Conservation (phyloP, 1,284 basidiomycete species). For the Tranzscheliella williamsii region DNA sequence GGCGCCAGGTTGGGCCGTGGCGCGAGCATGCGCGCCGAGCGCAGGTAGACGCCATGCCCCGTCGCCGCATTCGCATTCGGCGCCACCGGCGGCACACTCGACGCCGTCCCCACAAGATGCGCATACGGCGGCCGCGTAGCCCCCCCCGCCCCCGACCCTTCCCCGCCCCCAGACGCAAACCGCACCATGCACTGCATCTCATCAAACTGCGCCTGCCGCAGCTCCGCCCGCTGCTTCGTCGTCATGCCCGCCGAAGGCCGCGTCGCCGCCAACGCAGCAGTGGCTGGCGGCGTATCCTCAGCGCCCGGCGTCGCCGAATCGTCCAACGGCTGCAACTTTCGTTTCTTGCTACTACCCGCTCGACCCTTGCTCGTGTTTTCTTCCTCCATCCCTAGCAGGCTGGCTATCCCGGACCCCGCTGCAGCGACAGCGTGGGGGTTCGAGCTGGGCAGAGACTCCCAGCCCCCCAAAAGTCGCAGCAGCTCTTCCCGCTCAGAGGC, state of each 20-base stretch:
- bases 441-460: constrained; percentile 56
- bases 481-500: constrained; percentile 87
- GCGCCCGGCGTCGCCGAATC: constrained; percentile 14
- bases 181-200: constrained; percentile 55
- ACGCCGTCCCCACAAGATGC: constrained; percentile 55
- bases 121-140: constrained; percentile 49
- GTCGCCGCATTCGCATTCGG: constrained; percentile 38
- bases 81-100: constrained; percentile 48
- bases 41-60: constrained; percentile 56
- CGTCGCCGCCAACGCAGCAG: constrained; percentile 1
- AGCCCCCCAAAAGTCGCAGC: constrained; percentile 71
- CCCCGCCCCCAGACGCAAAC: constrained; percentile 14
- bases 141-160: neutral
- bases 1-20: constrained; percentile 50
- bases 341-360: constrained; percentile 26
- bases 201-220: constrained; percentile 53
- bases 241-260: constrained; percentile 25
- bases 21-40: constrained; percentile 54
- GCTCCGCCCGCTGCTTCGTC: constrained; percentile 43
- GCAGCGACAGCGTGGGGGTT: constrained; percentile 47
- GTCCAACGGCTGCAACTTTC: constrained; percentile 27
- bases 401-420: constrained; percentile 51
- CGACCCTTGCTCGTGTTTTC: constrained; percentile 15
- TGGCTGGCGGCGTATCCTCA: constrained; percentile 8
- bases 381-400: constrained; percentile 15